Conservation (phyloP, 2,329 filamentous ascomycete species). For the Talaromyces marneffei region DNA sequence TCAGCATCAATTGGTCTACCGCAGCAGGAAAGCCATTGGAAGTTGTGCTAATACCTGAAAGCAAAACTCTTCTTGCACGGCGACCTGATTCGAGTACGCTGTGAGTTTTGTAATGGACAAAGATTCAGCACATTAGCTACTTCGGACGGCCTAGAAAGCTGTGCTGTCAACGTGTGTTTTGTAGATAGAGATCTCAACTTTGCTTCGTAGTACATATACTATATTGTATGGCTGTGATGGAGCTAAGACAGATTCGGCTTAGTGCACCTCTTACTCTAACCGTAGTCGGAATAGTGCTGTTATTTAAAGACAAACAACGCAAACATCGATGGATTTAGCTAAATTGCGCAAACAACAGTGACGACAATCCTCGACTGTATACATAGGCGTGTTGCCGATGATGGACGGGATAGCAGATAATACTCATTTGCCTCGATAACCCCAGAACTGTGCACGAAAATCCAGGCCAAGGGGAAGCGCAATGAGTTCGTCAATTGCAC, state of each 20-base stretch:
- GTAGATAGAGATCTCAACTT: no score
- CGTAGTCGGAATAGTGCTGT: neutral
- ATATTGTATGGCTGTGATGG: neutral
- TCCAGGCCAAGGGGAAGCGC: neutral
- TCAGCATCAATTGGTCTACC: neutral
- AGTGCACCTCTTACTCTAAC: neutral
- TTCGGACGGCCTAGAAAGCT: neutral
- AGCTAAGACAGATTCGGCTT: neutral
- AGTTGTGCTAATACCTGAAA: neutral
- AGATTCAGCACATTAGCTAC: neutral
- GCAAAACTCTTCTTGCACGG: neutral
- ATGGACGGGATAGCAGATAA: neutral
- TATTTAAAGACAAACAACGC: neutral
- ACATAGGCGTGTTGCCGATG: neutral
- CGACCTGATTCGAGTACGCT: neutral
- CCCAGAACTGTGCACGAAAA: neutral
- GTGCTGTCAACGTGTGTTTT: neutral
- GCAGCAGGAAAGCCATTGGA: neutral
- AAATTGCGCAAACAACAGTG: neutral
- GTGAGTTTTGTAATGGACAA: neutral
- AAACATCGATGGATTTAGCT: neutral
- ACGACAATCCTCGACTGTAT: neutral
- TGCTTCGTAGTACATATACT: no score
- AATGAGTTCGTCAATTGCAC: neutral
- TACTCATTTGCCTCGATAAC: neutral